These are phyloP conservation scores for Trametes cubensis DNA, from an alignment of 768 basidiomycete genomes.

Conservation along the genomic window DNA sequence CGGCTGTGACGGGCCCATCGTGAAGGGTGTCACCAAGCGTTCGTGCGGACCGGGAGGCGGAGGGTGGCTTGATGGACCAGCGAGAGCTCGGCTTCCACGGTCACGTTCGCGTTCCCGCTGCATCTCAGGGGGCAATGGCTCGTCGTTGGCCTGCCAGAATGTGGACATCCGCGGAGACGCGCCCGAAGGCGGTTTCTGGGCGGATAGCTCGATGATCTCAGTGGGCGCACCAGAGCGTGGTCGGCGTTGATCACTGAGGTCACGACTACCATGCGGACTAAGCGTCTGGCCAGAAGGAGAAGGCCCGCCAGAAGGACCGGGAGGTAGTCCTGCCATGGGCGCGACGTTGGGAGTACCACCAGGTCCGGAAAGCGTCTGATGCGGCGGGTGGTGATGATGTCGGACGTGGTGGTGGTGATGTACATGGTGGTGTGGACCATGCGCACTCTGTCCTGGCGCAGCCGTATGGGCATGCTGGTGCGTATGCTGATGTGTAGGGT, in stretches of 20 bases:
- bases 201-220: conserved; percentile 31
- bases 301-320: conserved; percentile 11
- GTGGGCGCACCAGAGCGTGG: conserved; percentile 30
- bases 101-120: conserved; percentile 30
- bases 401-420: conserved; percentile 39
- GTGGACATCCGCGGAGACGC: conserved; percentile 23
- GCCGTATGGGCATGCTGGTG: conserved; percentile 22
- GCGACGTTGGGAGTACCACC: conserved; percentile 12
- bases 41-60: conserved; percentile 32
- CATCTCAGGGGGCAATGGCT: conserved; percentile 18
- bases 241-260: conserved; percentile 27
- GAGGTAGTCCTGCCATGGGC: conserved; percentile 17
- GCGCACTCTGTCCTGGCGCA: conserved; percentile 26
- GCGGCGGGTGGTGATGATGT: conserved; percentile 36
- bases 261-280: conserved; percentile 26
- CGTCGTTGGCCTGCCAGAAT: conserved; percentile 28
- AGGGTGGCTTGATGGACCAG: conserved; percentile 25
- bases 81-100: conserved; percentile 21
- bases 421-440: conserved; percentile 34
- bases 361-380: conserved; percentile 20
- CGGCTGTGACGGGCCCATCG: conserved; percentile 31
- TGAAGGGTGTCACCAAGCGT: conserved; percentile 35
- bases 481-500: conserved; percentile 19
- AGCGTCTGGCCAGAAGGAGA: not conserved
- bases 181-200: conserved; percentile 12